Conservation (phyloP, 1,139 yeast species). For the Protomyces gravidus region DNA sequence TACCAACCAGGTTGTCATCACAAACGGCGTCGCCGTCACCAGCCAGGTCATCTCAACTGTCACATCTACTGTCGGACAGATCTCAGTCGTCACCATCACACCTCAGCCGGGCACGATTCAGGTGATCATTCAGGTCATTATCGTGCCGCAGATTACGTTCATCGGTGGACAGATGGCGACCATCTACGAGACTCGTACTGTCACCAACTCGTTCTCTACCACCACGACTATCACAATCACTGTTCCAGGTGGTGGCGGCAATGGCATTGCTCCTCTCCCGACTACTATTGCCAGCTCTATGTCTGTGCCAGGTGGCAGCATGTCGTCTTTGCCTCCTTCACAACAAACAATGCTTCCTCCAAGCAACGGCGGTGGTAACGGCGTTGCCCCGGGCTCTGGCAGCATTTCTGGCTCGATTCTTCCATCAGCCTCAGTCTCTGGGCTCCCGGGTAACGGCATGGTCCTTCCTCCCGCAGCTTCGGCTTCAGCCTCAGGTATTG, state of each 20-base stretch:
- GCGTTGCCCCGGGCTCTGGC: not conserved
- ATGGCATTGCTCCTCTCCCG: not conserved
- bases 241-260: not conserved
- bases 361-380: not conserved
- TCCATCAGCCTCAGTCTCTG: not conserved
- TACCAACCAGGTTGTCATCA: not conserved
- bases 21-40: not conserved
- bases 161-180: not conserved
- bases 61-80: not conserved
- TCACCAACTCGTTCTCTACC: not conserved
- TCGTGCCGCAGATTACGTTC: not conserved
- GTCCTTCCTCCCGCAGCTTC: not conserved
- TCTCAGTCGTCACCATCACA: not conserved
- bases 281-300: not conserved
- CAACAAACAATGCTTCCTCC: not conserved
- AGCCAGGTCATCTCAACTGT: not conserved
- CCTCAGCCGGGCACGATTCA: not conserved
- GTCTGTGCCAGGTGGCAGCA: not conserved
- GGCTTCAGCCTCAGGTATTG: not conserved
- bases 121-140: not conserved
- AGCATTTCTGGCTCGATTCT: not conserved
- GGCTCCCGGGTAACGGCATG: not conserved
- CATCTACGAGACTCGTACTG: not conserved
- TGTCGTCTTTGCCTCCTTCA: not conserved
- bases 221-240: not conserved